Evolutionary conservation across 2,329 filamentous ascomycete species (phyloP).

Genomic region (Pseudogymnoascus sp.): DNA sequence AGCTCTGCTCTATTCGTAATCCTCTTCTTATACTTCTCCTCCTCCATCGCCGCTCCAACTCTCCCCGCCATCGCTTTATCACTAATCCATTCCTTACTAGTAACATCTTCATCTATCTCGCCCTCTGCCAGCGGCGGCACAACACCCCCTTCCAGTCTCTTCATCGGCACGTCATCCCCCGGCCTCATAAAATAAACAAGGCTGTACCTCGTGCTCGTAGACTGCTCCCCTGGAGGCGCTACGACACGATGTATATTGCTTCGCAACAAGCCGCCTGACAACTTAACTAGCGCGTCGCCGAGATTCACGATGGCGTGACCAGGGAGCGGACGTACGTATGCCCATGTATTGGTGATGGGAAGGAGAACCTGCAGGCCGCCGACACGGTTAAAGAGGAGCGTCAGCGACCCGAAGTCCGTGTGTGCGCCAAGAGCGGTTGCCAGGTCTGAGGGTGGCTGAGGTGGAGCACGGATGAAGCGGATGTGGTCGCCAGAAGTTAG

Average conservation of each 20-base stretch:
- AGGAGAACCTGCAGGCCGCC: constrained; percentile 32
- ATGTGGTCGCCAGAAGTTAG: constrained; percentile 20
- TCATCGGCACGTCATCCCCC: constrained; percentile 34
- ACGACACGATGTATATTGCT: constrained; percentile 30
- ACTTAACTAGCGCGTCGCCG: constrained; percentile 31
- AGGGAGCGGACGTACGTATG: constrained; percentile 28
- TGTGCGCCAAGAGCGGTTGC: constrained; percentile 24
- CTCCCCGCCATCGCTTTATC: constrained; percentile 8
- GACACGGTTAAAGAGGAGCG: constrained; percentile 32
- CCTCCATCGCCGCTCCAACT: neutral
- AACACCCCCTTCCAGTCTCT: constrained; percentile 18
- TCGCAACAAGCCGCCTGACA: constrained; percentile 27
- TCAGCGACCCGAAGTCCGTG: constrained; percentile 33
- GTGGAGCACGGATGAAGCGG: constrained; percentile 22
- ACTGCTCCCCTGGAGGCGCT: constrained; percentile 24
- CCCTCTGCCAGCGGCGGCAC: constrained; percentile 17
- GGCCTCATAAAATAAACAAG: constrained; percentile 47
- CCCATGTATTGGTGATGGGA: constrained; percentile 23
- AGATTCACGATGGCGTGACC: constrained; percentile 32
- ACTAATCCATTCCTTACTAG: constrained; percentile 21
- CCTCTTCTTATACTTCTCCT: constrained; percentile 7
- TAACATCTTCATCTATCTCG: constrained; percentile 17
- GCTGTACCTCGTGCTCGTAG: constrained; percentile 33
- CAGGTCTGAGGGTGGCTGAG: constrained; percentile 20
- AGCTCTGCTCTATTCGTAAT: constrained; percentile 2